Evolutionary conservation across 306 rosid species (phyloP).

Genomic region (Pyrus bretschneideri): DNA sequence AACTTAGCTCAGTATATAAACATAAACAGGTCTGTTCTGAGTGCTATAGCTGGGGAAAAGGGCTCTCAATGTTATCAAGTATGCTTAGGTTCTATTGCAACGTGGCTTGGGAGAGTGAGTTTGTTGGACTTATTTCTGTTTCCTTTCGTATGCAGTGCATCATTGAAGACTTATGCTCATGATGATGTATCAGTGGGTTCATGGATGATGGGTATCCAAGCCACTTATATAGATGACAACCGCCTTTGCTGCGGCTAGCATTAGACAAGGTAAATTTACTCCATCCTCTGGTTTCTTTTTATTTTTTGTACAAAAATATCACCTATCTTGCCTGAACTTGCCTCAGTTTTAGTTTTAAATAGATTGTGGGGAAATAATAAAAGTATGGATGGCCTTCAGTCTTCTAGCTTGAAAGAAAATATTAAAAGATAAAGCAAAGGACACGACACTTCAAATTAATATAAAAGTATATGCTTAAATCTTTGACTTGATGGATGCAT

Average conservation of each 20-base stretch:
- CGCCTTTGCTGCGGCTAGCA: constrained; percentile 88
- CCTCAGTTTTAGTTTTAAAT: background rate
- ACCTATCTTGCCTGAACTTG: background rate
- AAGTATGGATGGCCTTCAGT: background rate
- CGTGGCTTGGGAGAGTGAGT: background rate
- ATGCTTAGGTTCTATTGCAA: background rate
- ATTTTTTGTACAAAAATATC: background rate
- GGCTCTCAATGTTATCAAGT: background rate
- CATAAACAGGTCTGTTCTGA: constrained; percentile 76
- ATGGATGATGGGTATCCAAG: constrained; percentile 97
- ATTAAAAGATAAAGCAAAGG: background rate
- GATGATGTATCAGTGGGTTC: constrained; percentile 91
- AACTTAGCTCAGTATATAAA: constrained; percentile 75
- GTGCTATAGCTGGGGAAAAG: constrained; percentile 2
- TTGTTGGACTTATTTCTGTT: background rate
- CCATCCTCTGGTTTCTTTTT: background rate
- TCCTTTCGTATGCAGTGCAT: constrained; percentile 48
- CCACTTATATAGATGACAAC: constrained; percentile 84
- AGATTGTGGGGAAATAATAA: background rate
- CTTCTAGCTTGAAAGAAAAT: background rate
- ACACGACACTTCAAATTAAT: background rate
- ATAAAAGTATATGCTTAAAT: background rate
- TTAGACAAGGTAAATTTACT: constrained; percentile 64
- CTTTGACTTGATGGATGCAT: background rate
- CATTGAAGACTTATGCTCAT: constrained; percentile 81